A percentile compares a stretch with the other conserved stretches of the same genome.
phyloP scores from a whole-genome alignment of 208 protist species.

The Novymonas esmeraldas region DNA sequence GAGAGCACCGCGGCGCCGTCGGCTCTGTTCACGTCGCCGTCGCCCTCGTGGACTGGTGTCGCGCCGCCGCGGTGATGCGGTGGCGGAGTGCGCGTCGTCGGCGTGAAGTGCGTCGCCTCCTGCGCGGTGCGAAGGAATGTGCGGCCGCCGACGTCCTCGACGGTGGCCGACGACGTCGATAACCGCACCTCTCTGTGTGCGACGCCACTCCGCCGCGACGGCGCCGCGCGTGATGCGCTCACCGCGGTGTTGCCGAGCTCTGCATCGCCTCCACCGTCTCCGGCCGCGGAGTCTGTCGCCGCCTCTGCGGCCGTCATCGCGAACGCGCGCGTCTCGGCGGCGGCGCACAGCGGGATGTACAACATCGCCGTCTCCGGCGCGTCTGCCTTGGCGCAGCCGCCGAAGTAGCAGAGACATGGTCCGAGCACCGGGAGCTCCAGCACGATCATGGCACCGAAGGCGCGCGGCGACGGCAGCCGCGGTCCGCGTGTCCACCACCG shows the following conservation, averaged over 20 bases:
- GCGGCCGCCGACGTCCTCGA: background rate
- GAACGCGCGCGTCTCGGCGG: background rate
- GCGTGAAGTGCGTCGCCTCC: background rate
- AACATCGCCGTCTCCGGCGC: conserved; percentile 54
- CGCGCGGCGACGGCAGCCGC: conserved; percentile 41
- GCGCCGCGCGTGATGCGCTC: background rate
- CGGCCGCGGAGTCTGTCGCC: no score
- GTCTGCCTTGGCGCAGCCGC: conserved; percentile 43
- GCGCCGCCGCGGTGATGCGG: background rate
- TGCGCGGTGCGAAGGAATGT: background rate
- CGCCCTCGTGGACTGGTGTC: background rate
- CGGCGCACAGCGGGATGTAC: conserved; percentile 41
- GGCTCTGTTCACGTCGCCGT: background rate
- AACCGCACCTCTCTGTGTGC: no score
- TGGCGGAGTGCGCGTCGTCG: background rate
- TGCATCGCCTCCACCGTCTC: no score
- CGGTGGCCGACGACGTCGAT: no score
- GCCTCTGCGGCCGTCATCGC: background rate
- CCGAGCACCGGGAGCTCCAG: conserved; percentile 40
- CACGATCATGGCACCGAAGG: conserved; percentile 40
- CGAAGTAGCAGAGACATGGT: conserved; percentile 52
- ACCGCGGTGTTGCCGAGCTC: background rate
- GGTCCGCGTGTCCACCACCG: conserved; percentile 33
- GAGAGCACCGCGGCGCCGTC: background rate
- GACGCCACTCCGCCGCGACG: no score